Percentiles rank a stretch among this genome's conserved stretches.
Conservation (phyloP, 2,329 filamentous ascomycete genomes). For the Zymoseptoria crescenta region DNA sequence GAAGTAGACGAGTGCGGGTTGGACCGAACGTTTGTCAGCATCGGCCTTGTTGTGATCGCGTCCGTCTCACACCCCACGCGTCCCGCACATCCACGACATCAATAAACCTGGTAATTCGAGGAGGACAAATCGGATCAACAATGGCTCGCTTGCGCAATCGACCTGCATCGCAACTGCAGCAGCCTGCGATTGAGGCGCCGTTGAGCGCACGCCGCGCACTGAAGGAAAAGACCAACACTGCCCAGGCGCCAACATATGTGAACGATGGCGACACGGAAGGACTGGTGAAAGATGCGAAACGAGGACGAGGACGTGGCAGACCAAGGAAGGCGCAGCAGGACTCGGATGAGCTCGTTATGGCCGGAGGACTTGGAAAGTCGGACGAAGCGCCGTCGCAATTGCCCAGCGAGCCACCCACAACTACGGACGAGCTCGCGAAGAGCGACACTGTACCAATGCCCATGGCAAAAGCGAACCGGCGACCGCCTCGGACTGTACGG, state of each 20-base stretch:
- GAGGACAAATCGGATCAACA: neutral
- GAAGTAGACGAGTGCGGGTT: no score
- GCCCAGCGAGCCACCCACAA: slow-evolving; percentile 10
- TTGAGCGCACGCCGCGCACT: slow-evolving; percentile 17
- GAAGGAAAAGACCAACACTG: slow-evolving; percentile 26
- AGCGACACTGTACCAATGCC: slow-evolving; percentile 13
- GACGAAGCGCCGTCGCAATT: slow-evolving; percentile 6
- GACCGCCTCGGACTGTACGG: slow-evolving; percentile 19
- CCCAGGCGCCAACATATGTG: slow-evolving; percentile 16
- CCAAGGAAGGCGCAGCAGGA: slow-evolving; percentile 14
- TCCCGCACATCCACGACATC: neutral
- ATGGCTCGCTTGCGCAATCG: slow-evolving; percentile 26
- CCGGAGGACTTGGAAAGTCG: slow-evolving; percentile 19
- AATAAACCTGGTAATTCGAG: neutral
- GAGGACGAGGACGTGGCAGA: slow-evolving; percentile 16
- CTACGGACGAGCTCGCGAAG: slow-evolving; percentile 22
- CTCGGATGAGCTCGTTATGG: slow-evolving; percentile 23
- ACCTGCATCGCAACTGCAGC: slow-evolving; percentile 11
- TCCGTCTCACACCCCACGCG: neutral
- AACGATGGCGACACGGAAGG: slow-evolving; percentile 22
- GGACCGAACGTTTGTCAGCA: neutral
- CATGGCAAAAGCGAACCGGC: slow-evolving; percentile 11
- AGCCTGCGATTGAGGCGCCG: slow-evolving; percentile 7
- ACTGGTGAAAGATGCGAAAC: slow-evolving; percentile 22
- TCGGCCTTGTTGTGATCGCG: slow-evolving; percentile 1